Percentiles rank a stretch among this genome's conserved stretches.
These are phyloP conservation scores for Vitis amurensis DNA, from an alignment of 164 flowering plant species.

Conservation along the genomic window DNA sequence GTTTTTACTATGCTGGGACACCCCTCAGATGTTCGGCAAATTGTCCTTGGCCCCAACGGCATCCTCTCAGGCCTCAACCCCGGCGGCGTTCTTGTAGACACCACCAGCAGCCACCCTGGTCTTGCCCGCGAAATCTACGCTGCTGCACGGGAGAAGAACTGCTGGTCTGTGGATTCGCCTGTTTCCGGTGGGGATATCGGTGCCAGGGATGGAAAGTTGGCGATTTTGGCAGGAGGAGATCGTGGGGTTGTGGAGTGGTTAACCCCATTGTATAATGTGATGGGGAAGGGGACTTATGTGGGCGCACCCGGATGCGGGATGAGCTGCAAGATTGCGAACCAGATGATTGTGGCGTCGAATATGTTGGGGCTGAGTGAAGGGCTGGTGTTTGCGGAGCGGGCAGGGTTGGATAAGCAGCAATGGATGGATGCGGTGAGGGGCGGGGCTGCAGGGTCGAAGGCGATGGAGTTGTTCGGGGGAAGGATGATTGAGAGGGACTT, in stretches of 20 bases:
- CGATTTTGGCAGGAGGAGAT: constrained; percentile 72
- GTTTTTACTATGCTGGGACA: constrained; percentile 82
- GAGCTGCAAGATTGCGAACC: constrained; percentile 77
- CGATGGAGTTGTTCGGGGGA: constrained; percentile 70
- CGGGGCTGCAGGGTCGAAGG: constrained; percentile 77
- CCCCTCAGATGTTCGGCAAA: constrained; percentile 69
- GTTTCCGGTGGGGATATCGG: constrained; percentile 82
- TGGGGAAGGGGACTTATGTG: constrained; percentile 57
- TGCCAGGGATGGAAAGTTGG: constrained; percentile 64
- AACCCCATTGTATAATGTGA: constrained; percentile 47
- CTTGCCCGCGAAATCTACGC: constrained; percentile 52
- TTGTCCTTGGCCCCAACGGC: constrained; percentile 30
- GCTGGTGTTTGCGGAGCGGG: constrained; percentile 56
- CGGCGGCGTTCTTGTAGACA: constrained; percentile 58
- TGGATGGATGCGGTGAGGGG: constrained; percentile 51
- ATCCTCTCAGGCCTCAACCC: constrained; percentile 33
- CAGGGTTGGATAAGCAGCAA: constrained; percentile 54
- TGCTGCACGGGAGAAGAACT: constrained; percentile 37
- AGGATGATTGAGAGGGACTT: constrained; percentile 76
- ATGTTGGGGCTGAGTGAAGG: constrained; percentile 78
- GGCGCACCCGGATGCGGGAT: constrained; percentile 71
- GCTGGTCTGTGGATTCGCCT: constrained; percentile 73
- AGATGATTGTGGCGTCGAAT: constrained; percentile 55
- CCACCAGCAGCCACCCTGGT: constrained; percentile 59
- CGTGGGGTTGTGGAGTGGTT: constrained; percentile 49